Conservation (phyloP, 148 eudicot species). For the Vaccinium myrtillus region DNA sequence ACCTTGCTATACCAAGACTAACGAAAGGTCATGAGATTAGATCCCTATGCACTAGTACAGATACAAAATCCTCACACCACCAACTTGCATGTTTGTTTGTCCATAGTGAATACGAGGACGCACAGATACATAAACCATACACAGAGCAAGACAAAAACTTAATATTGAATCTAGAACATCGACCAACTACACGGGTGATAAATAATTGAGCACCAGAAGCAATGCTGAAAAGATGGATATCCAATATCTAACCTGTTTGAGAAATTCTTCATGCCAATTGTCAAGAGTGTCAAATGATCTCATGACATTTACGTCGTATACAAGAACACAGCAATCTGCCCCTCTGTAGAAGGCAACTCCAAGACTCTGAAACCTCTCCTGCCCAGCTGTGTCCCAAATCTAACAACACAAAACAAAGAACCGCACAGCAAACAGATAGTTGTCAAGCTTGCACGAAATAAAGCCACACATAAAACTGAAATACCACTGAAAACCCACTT, state of each 20-base stretch:
- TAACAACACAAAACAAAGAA: background rate
- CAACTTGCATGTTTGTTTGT: background rate
- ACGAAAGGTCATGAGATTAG: background rate
- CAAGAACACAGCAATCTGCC: slow-evolving; percentile 19
- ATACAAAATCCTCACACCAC: background rate
- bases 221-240: background rate
- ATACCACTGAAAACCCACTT: background rate
- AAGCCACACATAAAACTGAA: background rate
- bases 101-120: background rate
- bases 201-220: background rate
- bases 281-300: slow-evolving; percentile 20
- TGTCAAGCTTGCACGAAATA: background rate
- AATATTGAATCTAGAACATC: background rate
- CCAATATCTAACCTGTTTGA: slow-evolving; percentile 11
- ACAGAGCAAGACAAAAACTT: background rate
- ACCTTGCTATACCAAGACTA: background rate
- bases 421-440: background rate
- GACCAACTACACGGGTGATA: background rate
- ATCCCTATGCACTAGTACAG: background rate
- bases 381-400: slow-evolving; percentile 20
- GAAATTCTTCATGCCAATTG: slow-evolving; percentile 22
- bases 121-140: background rate
- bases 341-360: slow-evolving; percentile 16
- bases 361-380: slow-evolving; percentile 21
- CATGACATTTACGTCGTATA: slow-evolving; percentile 18